Evolutionary conservation across 139 green algal genomes (phyloP), one percentile per base, ranked within the genome.

Genomic region (Chlorella sp.): DNA sequence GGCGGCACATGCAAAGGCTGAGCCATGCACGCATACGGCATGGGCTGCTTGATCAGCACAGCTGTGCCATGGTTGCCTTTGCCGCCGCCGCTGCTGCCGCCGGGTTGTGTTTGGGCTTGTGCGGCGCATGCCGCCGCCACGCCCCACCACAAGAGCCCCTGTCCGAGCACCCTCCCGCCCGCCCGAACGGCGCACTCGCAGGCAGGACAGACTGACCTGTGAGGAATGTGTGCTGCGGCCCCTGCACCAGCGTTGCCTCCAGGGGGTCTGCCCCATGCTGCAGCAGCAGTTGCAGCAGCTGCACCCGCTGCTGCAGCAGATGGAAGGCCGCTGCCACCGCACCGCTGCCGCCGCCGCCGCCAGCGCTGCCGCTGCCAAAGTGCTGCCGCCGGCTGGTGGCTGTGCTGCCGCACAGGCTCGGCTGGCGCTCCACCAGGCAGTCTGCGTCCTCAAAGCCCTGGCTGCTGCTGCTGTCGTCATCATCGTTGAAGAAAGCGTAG

Each of bases 281-380:
- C 39, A 88, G 64, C 30, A 88, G 84, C 66, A 81, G 39, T 0
- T 24, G 39, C 28, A 88, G 84, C 84, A 88, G 39, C 68, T 81
- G 84, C 66, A 88, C 39, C 68, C 37, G 39, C 37, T 81, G 21
- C 84, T 88, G 57, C 2, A 76, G 57, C 40, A 34, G 16, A 2
- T 68, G 40, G 2, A 34, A n/a, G 1, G 34, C 71, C 28, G 28
- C 71, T 39, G 28, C 71, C 4, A n/a, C 37, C 21, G 39, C 24
- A 16, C 39, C 2, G 80, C 80, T 15, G 19, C 3, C 80, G 30
- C 34, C 24, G 57, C 57, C 57, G 57, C 60, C 14, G 80, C 32
- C 19, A 4, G 26, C 22, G 26, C 26, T 34, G 69, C 69, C 28
- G 28, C 69, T 36, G 69, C 69, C 12, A 30, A 19, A 26, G 64